Base-by-base conservation (phyloP, 75 land plant genomes). In the Pinus albicaulis region DNA sequence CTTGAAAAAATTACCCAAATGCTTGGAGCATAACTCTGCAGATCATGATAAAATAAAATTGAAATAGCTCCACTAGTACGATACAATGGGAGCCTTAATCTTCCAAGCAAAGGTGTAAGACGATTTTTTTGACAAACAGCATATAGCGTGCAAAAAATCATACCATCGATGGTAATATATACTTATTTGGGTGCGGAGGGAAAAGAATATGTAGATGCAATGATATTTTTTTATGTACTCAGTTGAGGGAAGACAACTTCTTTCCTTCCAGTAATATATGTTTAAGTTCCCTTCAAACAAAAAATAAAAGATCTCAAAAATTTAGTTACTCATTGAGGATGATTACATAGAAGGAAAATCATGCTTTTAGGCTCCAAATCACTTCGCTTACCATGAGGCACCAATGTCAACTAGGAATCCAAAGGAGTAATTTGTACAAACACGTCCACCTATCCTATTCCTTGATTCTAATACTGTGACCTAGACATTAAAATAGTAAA, bases 381-480 rank as follows among this genome's bases (percentile, higher is more conserved):
- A 62, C 3, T 60, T 63, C 66, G 17, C 76, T 56, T 82, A 84
- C 99, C 99, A 97, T 79, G 98, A 94, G 24, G 99, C 99, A 56
- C 99, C 99, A 95, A 97, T 92, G 75, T 97, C 99, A 34, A 97
- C 92, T 11, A 98, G 99, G 69, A 87, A 97, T 17, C 99, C n/a
- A n/a, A n/a, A n/a, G n/a, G n/a, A n/a, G n/a, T n/a, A n/a, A n/a
- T n/a, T n/a, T n/a, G n/a, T n/a, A n/a, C n/a, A n/a, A n/a, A n/a
- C n/a, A n/a, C n/a, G n/a, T n/a, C n/a, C n/a, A n/a, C n/a, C n/a
- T n/a, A n/a, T n/a, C n/a, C n/a, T n/a, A n/a, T n/a, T n/a, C n/a
- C n/a, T n/a, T n/a, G n/a, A n/a, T n/a, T n/a, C n/a, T n/a, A n/a
- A n/a, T n/a, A n/a, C n/a, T n/a, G n/a, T n/a, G n/a, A n/a, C n/a